Evolutionary conservation across 805 yeast species (phyloP).

Genomic region (Lipomyces lipofer): DNA sequence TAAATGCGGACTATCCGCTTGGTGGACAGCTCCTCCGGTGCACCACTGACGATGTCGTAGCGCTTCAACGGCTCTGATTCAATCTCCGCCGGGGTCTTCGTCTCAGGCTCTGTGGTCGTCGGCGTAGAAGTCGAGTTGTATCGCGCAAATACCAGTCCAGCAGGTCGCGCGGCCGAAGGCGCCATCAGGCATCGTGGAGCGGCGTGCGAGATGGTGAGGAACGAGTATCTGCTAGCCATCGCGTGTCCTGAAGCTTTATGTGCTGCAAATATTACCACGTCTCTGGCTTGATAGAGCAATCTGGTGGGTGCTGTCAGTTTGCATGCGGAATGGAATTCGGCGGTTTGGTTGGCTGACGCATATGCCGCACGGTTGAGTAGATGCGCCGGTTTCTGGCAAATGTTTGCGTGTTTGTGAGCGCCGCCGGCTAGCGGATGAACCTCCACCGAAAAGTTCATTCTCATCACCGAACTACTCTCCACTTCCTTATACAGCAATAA

Average conservation of each 20-base stretch:
- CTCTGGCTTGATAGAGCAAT: too few species aligned
- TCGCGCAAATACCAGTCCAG: slow-evolving; percentile 5
- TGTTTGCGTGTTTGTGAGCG: too few species aligned
- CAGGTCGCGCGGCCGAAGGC: slow-evolving; percentile 2
- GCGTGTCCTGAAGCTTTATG: too few species aligned
- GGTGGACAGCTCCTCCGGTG: slow-evolving; percentile 63
- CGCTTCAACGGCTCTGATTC: slow-evolving; percentile 40
- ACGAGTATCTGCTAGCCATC: slow-evolving; percentile 19
- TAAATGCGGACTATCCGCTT: slow-evolving; percentile 73
- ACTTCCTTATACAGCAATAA: neutral
- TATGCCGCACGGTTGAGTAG: neutral
- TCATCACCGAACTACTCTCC: too few species aligned
- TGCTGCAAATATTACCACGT: too few species aligned
- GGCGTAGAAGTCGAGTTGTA: slow-evolving; percentile 16
- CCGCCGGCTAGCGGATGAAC: too few species aligned
- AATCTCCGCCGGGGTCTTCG: slow-evolving; percentile 28
- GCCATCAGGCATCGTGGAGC: neutral
- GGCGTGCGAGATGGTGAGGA: slow-evolving; percentile 8
- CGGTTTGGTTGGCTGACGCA: slow-evolving; percentile 23
- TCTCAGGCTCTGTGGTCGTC: slow-evolving; percentile 10
- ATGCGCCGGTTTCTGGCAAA: too few species aligned
- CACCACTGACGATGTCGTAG: slow-evolving; percentile 69
- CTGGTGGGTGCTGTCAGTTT: too few species aligned
- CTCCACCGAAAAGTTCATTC: too few species aligned
- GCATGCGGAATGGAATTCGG: neutral